These are phyloP conservation scores for Gigaspora rosea DNA, from an alignment of 192 early-diverging fungal species.

Conservation along the genomic window DNA sequence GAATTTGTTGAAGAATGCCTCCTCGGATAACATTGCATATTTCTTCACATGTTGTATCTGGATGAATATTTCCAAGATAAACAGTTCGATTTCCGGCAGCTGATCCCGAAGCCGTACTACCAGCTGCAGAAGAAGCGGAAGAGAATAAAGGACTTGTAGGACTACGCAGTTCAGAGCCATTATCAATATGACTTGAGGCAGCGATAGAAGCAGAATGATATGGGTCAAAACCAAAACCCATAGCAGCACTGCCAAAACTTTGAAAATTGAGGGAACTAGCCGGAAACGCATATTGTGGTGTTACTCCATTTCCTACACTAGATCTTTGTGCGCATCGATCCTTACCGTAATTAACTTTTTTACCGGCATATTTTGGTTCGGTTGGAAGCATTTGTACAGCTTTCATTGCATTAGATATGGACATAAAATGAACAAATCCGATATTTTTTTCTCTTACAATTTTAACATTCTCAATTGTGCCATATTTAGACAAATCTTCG, in stretches of 20 bases:
- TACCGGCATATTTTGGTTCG: conserved; percentile 56
- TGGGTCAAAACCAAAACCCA: conserved; percentile 34
- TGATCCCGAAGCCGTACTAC: conserved; percentile 32
- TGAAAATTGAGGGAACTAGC: conserved; percentile 26
- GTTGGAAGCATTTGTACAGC: conserved; percentile 65
- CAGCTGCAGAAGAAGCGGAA: conserved; percentile 26
- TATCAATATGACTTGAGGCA: conserved; percentile 26
- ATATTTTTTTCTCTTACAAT: conserved; percentile 74
- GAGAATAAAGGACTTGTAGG: conserved; percentile 29
- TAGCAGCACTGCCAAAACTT: conserved; percentile 33
- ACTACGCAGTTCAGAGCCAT: conserved; percentile 14
- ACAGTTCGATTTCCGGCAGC: conserved; percentile 70
- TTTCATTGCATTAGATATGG: conserved; percentile 68
- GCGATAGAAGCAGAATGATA: conserved; percentile 32
- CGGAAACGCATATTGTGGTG: conserved; percentile 34
- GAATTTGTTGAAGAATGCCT: conserved; percentile 78
- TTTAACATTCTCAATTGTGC: conserved; percentile 71
- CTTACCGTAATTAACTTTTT: conserved; percentile 78
- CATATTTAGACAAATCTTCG: conserved; percentile 69
- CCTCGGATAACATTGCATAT: conserved; percentile 87
- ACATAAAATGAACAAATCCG: conserved; percentile 84
- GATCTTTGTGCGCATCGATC: conserved; percentile 70
- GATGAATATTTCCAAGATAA: conserved; percentile 79
- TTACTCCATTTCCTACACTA: not conserved
- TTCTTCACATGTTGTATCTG: conserved; percentile 78